These are phyloP conservation scores for Phytopythium ostracodes DNA, from an alignment of 352 stramenopile species.

Conservation along the genomic window DNA sequence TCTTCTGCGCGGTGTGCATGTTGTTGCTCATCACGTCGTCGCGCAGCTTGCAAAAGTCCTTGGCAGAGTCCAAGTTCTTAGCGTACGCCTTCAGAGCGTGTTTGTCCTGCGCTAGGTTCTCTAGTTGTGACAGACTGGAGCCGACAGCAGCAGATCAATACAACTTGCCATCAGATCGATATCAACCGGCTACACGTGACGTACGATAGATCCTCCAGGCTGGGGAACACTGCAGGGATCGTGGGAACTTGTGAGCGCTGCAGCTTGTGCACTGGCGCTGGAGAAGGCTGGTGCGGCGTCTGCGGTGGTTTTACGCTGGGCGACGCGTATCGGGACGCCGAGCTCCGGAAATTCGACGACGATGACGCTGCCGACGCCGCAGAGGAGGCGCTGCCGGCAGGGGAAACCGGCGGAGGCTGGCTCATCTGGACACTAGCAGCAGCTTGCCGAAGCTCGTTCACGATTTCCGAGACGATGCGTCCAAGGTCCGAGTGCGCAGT, in stretches of 20 bases:
- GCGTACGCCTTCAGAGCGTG: constrained; percentile 61
- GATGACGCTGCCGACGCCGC: constrained; percentile 13
- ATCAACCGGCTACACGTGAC: constrained; percentile 9
- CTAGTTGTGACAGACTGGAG: constrained; percentile 45
- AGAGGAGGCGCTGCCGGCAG: constrained; percentile 14
- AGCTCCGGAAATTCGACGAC: constrained; percentile 6
- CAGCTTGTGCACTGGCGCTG: constrained; percentile 31
- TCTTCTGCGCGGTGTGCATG: constrained; percentile 68
- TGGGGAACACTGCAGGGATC: constrained; percentile 67
- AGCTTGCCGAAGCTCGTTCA: constrained; percentile 40
- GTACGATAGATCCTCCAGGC: constrained; percentile 78
- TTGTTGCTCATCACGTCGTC: constrained; percentile 79
- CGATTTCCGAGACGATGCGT: constrained; percentile 75
- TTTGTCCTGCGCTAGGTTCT: constrained; percentile 57
- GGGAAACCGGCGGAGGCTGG: constrained; percentile 17
- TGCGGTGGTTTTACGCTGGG: constrained; percentile 15
- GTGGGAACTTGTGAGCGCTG: constrained; percentile 71
- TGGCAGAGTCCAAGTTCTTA: constrained; percentile 49
- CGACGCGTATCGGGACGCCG: constrained; percentile 17
- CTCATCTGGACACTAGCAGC: constrained; percentile 13
- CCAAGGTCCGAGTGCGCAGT: constrained; percentile 80
- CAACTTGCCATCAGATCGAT: neutral
- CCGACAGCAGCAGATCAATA: neutral
- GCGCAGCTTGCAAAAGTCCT: constrained; percentile 68
- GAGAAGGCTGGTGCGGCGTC: constrained; percentile 25